Conservation (phyloP, 75 land plant genomes). For the Chamaecyparis obtusa region DNA sequence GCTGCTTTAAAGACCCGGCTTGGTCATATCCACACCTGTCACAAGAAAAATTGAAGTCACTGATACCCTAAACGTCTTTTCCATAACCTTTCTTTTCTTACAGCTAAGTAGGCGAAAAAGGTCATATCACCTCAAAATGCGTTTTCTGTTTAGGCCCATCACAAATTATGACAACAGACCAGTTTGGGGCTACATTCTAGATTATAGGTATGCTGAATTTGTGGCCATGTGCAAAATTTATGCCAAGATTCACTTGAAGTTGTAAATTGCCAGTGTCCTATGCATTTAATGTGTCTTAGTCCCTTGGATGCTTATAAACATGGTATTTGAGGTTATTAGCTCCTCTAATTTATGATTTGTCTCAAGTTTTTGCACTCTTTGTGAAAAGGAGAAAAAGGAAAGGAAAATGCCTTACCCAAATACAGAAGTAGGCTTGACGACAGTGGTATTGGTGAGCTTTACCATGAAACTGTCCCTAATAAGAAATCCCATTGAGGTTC, state of each 20-base stretch:
- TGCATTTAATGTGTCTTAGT: background rate
- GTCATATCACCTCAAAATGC: background rate
- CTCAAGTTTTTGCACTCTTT: too few relatives aligned
- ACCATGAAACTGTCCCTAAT: slow-evolving; percentile 19
- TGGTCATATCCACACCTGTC: slow-evolving; percentile 90
- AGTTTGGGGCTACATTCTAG: too few relatives aligned
- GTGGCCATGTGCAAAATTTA: too few relatives aligned
- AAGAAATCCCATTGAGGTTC: slow-evolving; percentile 36
- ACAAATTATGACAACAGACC: background rate
- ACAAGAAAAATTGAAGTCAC: background rate
- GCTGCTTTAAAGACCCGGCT: slow-evolving; percentile 32
- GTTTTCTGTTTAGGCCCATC: background rate
- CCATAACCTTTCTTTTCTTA: too few relatives aligned
- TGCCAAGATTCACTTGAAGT: background rate
- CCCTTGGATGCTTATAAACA: background rate
- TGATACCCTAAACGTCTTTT: background rate
- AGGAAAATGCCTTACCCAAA: slow-evolving; percentile 24
- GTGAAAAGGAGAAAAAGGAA: background rate
- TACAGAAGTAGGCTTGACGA: slow-evolving; percentile 15
- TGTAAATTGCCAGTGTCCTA: background rate
- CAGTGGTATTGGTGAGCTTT: slow-evolving; percentile 19
- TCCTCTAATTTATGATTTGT: too few relatives aligned
- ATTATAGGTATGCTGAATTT: too few relatives aligned
- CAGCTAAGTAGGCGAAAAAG: too few relatives aligned
- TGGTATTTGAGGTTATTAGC: background rate